A percentile compares a stretch with the other conserved stretches of the same genome.
Evolutionary conservation across 148 eudicot genomes (phyloP).

Genomic region (Spergularia bocconei): DNA sequence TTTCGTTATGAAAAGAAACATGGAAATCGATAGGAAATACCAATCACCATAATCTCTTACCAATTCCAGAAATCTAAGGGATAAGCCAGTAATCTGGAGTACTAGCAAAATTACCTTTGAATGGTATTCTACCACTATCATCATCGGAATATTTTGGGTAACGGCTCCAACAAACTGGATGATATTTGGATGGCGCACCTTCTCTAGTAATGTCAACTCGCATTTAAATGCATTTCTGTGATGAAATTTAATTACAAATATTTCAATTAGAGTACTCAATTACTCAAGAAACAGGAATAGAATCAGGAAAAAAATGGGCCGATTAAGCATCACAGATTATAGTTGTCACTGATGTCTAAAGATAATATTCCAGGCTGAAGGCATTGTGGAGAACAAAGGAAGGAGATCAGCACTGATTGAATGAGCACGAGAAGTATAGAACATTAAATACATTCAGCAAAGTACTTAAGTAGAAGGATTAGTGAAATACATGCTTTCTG

Average conservation of each 20-base stretch:
- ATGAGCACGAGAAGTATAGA: slow-evolving; percentile 1
- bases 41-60: not conserved
- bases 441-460: slow-evolving; percentile 2
- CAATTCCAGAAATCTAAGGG: not conserved
- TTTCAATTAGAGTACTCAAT: not conserved
- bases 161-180: slow-evolving; percentile 99
- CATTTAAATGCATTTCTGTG: slow-evolving; percentile 85
- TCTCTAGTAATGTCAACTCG: slow-evolving; percentile 86
- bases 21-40: not conserved
- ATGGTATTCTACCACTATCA: slow-evolving; percentile 91
- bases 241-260: slow-evolving; percentile 1
- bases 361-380: not conserved
- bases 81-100: not conserved
- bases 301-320: too few relatives aligned
- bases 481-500: slow-evolving; percentile 75
- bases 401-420: not conserved
- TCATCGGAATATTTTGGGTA: slow-evolving; percentile 96
- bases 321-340: not conserved
- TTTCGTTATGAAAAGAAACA: too few relatives aligned
- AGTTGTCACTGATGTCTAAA: not conserved
- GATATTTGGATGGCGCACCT: slow-evolving; percentile 95
- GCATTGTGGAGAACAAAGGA: slow-evolving; percentile 1
- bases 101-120: slow-evolving; percentile 43
- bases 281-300: slow-evolving; percentile 11
- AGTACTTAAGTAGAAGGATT: slow-evolving; percentile 6